A percentile compares a stretch with the other conserved stretches of the same genome.
These are phyloP conservation scores for Cladorrhinum sp. DNA, from an alignment of 2,329 filamentous ascomycete species.

Conservation along the genomic window DNA sequence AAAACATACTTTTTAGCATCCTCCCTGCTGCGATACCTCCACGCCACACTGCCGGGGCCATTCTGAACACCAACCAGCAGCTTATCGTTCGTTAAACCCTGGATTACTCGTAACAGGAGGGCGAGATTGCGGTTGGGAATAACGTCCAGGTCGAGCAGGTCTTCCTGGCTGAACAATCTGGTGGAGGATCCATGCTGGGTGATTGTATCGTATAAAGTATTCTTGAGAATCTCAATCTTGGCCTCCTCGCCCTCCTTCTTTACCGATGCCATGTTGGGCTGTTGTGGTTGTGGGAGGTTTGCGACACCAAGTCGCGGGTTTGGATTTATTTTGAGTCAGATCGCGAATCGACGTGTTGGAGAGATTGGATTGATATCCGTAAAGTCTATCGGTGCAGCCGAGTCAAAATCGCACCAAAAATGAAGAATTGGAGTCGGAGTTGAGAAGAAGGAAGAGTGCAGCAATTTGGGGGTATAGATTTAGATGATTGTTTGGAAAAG, in stretches of 20 bases:
- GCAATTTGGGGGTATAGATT: too few species aligned
- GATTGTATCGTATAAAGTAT: constrained; percentile 56
- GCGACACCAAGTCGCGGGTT: not conserved
- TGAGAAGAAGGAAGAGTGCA: too few species aligned
- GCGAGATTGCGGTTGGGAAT: constrained; percentile 55
- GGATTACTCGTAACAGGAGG: constrained; percentile 54
- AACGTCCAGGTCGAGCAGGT: constrained; percentile 55
- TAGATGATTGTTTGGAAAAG: not conserved
- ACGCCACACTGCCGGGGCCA: constrained; percentile 46
- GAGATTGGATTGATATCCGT: too few species aligned
- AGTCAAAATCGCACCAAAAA: too few species aligned
- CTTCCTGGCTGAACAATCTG: constrained; percentile 56
- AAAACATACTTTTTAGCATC: constrained; percentile 59
- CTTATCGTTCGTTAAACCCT: constrained; percentile 58
- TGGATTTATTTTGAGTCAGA: not conserved
- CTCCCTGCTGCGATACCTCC: constrained; percentile 56
- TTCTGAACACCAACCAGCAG: constrained; percentile 51
- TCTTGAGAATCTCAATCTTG: constrained; percentile 53
- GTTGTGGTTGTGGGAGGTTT: not conserved
- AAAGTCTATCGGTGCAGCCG: too few species aligned
- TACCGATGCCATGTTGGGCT: constrained; percentile 20
- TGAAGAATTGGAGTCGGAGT: too few species aligned
- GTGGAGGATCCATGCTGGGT: constrained; percentile 47
- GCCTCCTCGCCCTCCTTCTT: constrained; percentile 17
- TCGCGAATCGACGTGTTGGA: not conserved